phyloP scores from a whole-genome alignment of 768 basidiomycete species.

The Tricholoma terreum region DNA sequence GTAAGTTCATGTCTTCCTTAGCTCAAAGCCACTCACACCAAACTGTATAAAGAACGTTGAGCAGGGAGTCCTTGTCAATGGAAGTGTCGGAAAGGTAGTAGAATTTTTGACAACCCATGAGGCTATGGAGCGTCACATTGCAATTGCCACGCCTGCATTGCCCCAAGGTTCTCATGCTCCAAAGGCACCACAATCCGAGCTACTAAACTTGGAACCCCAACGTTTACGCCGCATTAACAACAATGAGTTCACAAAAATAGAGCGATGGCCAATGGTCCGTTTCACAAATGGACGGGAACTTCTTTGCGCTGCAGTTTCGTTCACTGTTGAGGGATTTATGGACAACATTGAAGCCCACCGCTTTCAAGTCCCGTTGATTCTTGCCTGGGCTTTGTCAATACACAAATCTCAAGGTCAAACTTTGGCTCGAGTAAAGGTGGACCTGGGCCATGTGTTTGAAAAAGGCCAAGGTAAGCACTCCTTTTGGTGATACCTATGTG shows the following conservation, averaged over 20 bases:
- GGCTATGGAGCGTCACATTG: slow-evolving; percentile 36
- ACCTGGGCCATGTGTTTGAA: slow-evolving; percentile 71
- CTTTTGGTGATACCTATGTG: neutral
- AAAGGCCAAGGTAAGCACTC: slow-evolving; percentile 60
- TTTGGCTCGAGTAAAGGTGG: slow-evolving; percentile 72
- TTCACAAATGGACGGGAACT: slow-evolving; percentile 50
- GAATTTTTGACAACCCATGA: slow-evolving; percentile 48
- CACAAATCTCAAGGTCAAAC: slow-evolving; percentile 93
- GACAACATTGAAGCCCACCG: slow-evolving; percentile 59
- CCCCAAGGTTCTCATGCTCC: neutral
- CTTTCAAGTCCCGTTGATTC: slow-evolving; percentile 50
- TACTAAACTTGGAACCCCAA: neutral
- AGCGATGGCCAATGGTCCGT: slow-evolving; percentile 57
- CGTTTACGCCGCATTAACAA: slow-evolving; percentile 15
- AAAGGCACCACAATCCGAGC: neutral
- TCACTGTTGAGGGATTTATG: slow-evolving; percentile 52
- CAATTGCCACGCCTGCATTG: slow-evolving; percentile 26
- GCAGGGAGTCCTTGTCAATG: slow-evolving; percentile 64
- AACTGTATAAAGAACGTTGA: slow-evolving; percentile 48
- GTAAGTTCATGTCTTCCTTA: slow-evolving; percentile 26
- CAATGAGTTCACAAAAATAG: slow-evolving; percentile 23
- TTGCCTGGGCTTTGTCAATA: slow-evolving; percentile 83
- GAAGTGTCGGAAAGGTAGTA: slow-evolving; percentile 54
- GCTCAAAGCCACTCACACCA: neutral
- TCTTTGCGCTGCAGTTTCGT: slow-evolving; percentile 52